These are phyloP conservation scores for Pseudogymnoascus verrucosus DNA, from an alignment of 2,329 filamentous ascomycete species.

Conservation along the genomic window DNA sequence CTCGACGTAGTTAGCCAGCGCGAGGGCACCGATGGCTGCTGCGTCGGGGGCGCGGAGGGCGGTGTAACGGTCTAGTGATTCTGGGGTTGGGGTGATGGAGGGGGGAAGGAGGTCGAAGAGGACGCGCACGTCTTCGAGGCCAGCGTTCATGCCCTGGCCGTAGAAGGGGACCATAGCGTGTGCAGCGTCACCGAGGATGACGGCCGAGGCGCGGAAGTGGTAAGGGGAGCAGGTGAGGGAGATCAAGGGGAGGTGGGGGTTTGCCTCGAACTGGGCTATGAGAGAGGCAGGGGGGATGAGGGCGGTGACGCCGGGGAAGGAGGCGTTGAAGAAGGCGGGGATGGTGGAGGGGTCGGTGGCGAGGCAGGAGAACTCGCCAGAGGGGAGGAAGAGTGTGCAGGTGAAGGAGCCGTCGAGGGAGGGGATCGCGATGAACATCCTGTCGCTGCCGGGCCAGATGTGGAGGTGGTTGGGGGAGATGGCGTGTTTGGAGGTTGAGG, in stretches of 20 bases:
- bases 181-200: conserved; percentile 87
- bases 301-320: conserved; percentile 80
- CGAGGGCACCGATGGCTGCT: conserved; percentile 85
- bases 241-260: conserved; percentile 88
- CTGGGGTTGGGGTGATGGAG: conserved; percentile 49
- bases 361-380: conserved; percentile 58
- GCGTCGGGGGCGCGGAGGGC: conserved; percentile 66
- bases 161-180: conserved; percentile 99
- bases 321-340: conserved; percentile 65
- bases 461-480: conserved; percentile 92
- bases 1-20: conserved; percentile 83
- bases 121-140: conserved; percentile 85
- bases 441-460: conserved; percentile 89
- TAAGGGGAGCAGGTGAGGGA: conserved; percentile 89
- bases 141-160: conserved; percentile 95
- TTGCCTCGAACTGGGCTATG: conserved; percentile 64
- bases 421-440: conserved; percentile 98
- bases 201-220: conserved; percentile 67
- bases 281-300: conserved; percentile 63
- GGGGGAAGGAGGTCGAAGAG: conserved; percentile 64
- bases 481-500: conserved; percentile 46
- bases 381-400: conserved; percentile 84
- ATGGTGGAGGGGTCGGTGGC: conserved; percentile 54
- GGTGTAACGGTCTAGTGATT: conserved; percentile 71
- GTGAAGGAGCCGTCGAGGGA: conserved; percentile 83